These are phyloP conservation scores for Pyricularia sp. DNA, from an alignment of 2,329 filamentous ascomycete genomes.

Conservation along the genomic window DNA sequence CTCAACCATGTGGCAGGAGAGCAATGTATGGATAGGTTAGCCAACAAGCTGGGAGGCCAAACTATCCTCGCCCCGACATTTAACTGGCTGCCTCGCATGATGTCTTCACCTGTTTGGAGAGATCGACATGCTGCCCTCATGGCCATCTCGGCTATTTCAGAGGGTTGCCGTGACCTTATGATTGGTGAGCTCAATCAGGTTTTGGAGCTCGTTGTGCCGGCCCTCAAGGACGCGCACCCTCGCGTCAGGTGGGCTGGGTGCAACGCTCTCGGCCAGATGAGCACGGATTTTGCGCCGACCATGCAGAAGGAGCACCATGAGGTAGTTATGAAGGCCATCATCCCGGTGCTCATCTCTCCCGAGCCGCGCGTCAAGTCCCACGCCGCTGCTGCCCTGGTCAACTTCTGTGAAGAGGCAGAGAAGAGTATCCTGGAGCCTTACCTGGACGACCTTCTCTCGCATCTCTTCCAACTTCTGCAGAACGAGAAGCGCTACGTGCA, in stretches of 20 bases:
- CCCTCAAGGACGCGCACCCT: constrained; percentile 80
- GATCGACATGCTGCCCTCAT: constrained; percentile 95
- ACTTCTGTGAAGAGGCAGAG: constrained; percentile 98
- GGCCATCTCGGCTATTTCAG: constrained; percentile 97
- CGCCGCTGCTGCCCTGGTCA: constrained; percentile 93
- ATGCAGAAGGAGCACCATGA: constrained; percentile 97
- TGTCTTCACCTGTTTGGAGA: constrained; percentile 88
- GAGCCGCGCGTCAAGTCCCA: constrained; percentile 95
- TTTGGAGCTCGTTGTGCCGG: constrained; percentile 86
- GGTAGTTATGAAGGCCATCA: constrained; percentile 78
- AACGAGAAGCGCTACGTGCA: constrained; percentile 94
- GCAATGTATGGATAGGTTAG: constrained; percentile 95
- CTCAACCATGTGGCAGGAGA: constrained; percentile 96
- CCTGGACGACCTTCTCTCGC: constrained; percentile 75
- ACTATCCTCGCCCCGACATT: constrained; percentile 91
- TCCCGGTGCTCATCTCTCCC: constrained; percentile 80
- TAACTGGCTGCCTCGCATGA: constrained; percentile 95
- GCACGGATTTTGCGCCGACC: constrained; percentile 93
- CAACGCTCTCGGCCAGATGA: constrained; percentile 99
- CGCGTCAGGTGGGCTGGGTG: constrained; percentile 96
- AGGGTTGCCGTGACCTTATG: constrained; percentile 95
- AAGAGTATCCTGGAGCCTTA: constrained; percentile 88
- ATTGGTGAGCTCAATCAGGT: constrained; percentile 89
- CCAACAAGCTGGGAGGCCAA: constrained; percentile 93
- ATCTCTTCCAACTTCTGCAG: constrained; percentile 79